Evolutionary conservation across 441 rosid species (phyloP).

Genomic region (Lepidium campestre): DNA sequence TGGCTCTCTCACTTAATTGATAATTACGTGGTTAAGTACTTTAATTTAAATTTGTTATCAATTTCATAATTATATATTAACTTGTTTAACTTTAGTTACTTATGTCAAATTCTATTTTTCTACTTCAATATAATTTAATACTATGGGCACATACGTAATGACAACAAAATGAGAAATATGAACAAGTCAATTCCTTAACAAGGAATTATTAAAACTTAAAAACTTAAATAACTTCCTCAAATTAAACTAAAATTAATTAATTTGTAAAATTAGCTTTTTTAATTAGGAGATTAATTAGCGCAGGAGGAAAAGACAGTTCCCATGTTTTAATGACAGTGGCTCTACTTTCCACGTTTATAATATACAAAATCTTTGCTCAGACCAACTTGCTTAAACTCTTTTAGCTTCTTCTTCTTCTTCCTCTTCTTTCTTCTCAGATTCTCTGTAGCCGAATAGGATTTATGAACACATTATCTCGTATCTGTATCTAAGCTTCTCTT

Average conservation of each 20-base stretch:
- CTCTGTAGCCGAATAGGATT: conserved; percentile 5
- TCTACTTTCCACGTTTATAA: conserved; percentile 24
- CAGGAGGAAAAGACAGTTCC: conserved; percentile 12
- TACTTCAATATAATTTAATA: neutral
- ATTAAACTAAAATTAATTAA: neutral
- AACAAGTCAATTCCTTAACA: neutral
- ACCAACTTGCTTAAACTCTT: conserved; percentile 6
- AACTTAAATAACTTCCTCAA: neutral
- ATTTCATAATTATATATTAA: too few relatives aligned
- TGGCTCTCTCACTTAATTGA: neutral
- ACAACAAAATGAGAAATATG: neutral
- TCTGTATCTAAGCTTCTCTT: conserved; percentile 3
- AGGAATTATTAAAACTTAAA: neutral
- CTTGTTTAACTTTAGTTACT: neutral
- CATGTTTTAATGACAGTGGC: conserved; percentile 30
- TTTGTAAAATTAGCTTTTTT: neutral
- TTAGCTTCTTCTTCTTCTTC: conserved; percentile 7
- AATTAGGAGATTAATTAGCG: neutral
- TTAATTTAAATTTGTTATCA: neutral
- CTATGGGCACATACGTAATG: neutral
- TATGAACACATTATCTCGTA: conserved; percentile 1
- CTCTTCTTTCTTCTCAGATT: conserved; percentile 23
- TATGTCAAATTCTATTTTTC: neutral
- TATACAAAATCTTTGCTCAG: conserved; percentile 20
- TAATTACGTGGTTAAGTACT: neutral